Conservation (phyloP, 2,329 filamentous ascomycete species). For the Arthrobotrys megalospora region DNA sequence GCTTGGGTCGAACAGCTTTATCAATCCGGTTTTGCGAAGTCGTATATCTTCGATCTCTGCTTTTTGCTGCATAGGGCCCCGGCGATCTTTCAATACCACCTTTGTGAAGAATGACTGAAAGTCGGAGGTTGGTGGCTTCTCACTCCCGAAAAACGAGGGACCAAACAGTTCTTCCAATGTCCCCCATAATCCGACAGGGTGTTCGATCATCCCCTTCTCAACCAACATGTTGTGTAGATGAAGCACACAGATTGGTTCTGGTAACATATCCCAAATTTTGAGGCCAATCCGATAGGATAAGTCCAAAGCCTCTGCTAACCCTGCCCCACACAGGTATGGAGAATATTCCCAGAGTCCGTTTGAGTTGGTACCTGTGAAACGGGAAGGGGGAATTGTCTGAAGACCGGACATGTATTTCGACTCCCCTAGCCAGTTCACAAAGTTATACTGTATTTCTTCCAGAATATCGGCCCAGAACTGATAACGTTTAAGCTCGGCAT, state of each 20-base stretch:
- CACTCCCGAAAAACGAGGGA: conserved; percentile 64
- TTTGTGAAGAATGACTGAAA: conserved; percentile 61
- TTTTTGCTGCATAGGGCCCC: neutral
- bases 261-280: conserved; percentile 68
- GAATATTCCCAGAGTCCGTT: conserved; percentile 71
- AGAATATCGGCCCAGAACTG: conserved; percentile 62
- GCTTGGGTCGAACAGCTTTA: conserved; percentile 18
- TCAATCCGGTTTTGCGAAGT: neutral
- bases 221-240: conserved; percentile 72
- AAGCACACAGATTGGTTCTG: conserved; percentile 68
- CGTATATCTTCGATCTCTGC: conserved; percentile 16
- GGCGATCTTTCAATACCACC: conserved; percentile 29
- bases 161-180: conserved; percentile 64
- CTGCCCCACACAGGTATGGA: conserved; percentile 70
- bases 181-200: conserved; percentile 66
- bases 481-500: conserved; percentile 46
- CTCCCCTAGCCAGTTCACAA: conserved; percentile 63
- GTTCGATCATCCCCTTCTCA: conserved; percentile 67
- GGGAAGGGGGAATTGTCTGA: conserved; percentile 67
- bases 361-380: conserved; percentile 67
- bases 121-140: conserved; percentile 65
- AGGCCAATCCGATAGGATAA: conserved; percentile 67
- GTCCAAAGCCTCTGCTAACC: conserved; percentile 69
- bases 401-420: conserved; percentile 67
- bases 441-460: conserved; percentile 59